Conservation (phyloP, 768 basidiomycete genomes). For the Aureoboletus auriporus region DNA sequence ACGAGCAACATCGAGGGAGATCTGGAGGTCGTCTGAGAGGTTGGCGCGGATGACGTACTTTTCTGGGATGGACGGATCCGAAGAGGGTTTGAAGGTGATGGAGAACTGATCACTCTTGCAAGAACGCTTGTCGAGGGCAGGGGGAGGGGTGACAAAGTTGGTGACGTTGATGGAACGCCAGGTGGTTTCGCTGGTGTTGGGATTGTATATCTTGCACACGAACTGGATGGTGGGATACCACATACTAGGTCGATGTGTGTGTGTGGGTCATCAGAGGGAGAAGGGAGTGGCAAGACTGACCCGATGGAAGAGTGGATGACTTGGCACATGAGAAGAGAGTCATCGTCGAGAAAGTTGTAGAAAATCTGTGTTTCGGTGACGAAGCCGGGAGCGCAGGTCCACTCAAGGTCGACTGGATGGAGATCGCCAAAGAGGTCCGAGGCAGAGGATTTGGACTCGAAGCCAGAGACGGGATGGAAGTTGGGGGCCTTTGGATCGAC, state of each 20-base stretch:
- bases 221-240: constrained; percentile 97
- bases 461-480: constrained; percentile 71
- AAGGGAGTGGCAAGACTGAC: constrained; percentile 43
- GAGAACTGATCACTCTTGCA: constrained; percentile 83
- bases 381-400: constrained; percentile 81
- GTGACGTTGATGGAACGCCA: constrained; percentile 89
- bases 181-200: constrained; percentile 61
- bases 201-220: constrained; percentile 83
- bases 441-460: constrained; percentile 42
- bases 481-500: constrained; percentile 69
- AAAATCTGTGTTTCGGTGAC: constrained; percentile 87
- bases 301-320: constrained; percentile 87
- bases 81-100: constrained; percentile 57
- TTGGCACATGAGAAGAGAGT: constrained; percentile 74
- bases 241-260: constrained; percentile 54
- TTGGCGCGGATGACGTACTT: constrained; percentile 77
- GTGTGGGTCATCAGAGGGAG: constrained; percentile 6
- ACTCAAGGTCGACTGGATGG: constrained; percentile 70
- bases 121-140: constrained; percentile 79
- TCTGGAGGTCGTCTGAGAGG: constrained; percentile 72
- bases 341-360: constrained; percentile 81
- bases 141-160: constrained; percentile 75
- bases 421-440: constrained; percentile 73
- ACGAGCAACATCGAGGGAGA: constrained; percentile 70
- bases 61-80: constrained; percentile 63